Percentiles rank a stretch among this genome's conserved stretches.
Evolutionary conservation across 2,329 filamentous ascomycete species (phyloP).

Genomic region (Talaromyces albobiverticillius): DNA sequence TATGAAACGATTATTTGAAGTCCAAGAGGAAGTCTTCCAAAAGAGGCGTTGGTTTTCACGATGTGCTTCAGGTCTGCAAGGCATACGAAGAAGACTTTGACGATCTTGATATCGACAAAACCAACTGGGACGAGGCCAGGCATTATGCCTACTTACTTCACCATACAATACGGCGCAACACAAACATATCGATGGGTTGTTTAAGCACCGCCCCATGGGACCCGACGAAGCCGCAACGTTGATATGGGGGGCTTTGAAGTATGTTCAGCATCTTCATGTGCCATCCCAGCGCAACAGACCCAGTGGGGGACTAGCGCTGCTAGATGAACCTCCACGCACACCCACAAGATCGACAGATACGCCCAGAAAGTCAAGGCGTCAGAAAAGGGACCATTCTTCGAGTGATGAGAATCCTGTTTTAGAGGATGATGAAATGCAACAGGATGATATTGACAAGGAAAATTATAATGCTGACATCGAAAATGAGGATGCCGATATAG

Average conservation of each 20-base stretch:
- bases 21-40: not conserved
- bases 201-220: not conserved
- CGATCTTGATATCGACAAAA: not conserved
- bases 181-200: not conserved
- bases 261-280: not conserved
- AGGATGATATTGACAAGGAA: no score
- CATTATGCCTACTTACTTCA: not conserved
- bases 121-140: not conserved
- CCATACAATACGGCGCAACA: not conserved
- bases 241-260: not conserved
- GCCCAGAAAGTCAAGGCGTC: not conserved
- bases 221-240: not conserved
- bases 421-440: not conserved
- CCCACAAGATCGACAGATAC: not conserved
- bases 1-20: not conserved
- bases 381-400: not conserved
- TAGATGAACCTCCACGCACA: not conserved
- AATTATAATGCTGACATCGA: no score
- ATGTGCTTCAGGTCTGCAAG: not conserved
- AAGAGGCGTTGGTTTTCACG: not conserved
- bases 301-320: not conserved
- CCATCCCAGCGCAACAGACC: not conserved
- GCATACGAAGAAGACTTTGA: not conserved
- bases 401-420: not conserved
- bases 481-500: not conserved